Evolutionary conservation across 768 basidiomycete genomes (phyloP).

Genomic region (Glaciozyma martinii): DNA sequence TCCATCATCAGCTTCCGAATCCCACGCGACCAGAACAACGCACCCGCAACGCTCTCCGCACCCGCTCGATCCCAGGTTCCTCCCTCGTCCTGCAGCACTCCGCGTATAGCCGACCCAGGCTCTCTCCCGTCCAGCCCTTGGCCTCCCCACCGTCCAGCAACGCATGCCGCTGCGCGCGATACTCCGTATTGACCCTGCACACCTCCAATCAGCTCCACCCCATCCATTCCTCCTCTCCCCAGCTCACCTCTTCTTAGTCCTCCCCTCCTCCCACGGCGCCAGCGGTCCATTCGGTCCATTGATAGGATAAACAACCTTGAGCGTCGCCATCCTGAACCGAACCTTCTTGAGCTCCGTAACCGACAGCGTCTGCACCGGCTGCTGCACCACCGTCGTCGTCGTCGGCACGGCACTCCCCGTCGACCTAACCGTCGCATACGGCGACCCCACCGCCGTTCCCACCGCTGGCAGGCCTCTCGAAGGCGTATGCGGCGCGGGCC

Average conservation of each 20-base stretch:
- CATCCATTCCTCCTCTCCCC: conserved; percentile 35
- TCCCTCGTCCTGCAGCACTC: conserved; percentile 38
- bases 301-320: conserved; percentile 84
- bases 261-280: conserved; percentile 68
- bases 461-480: not conserved
- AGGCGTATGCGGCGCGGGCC: not conserved
- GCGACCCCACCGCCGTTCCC: not conserved
- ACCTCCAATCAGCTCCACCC: not conserved
- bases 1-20: conserved; percentile 33
- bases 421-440: conserved; percentile 6
- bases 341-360: conserved; percentile 65
- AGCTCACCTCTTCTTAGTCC: conserved; percentile 55
- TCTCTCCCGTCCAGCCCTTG: conserved; percentile 76
- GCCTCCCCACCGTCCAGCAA: conserved; percentile 41
- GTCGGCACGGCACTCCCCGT: not conserved
- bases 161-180: conserved; percentile 47
- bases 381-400: not conserved
- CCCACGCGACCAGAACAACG: not conserved
- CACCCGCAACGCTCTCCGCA: conserved; percentile 21
- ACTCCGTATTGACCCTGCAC: conserved; percentile 42
- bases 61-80: conserved; percentile 38
- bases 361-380: conserved; percentile 12
- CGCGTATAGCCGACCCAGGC: conserved; percentile 55
- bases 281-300: conserved; percentile 51
- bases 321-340: conserved; percentile 78